Base-by-base conservation (phyloP, 176 grass and related monocot genomes). In the Musa acuminata region DNA sequence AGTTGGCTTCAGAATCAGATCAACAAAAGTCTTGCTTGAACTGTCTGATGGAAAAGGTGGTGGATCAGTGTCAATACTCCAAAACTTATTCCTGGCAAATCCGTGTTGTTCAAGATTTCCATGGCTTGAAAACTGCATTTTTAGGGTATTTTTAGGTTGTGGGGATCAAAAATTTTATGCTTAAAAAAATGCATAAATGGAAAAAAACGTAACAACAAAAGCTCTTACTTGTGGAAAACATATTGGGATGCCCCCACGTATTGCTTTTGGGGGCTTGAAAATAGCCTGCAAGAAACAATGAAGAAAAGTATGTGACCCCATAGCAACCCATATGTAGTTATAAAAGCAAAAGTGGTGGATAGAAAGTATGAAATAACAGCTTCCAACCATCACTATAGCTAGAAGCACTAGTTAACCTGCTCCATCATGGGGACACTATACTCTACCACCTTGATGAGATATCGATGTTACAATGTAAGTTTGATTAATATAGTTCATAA, bases 61-160 rank as follows among this genome's bases (percentile, higher is more conserved):
- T 68, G 66, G 66, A 17, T 68, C 26, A 49, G 66, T 68, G 66
- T 68, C 66, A 49, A 68, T 68, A 68, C 2, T 68, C 66, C 66
- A 68, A 35, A 35, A 35, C 26, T 26, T 68, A 22, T 68, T 68
- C 26, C 66, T 68, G 23, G 24, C 66, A 68, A 68, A 68, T 35
- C 66, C 66, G 9, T 68, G 66, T 22, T 35, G 23, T 35, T 68
- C 66, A 17, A 68, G 66, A 68, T 23, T 26, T 68, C 66, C 66
- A n/a, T 68, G 11, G 27, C 43, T 68, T 8, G 66, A 68, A 35
- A 68, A 68, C 66, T 68, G 26, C 66, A 68, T 29, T 2, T 2
- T 29, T 29, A 68, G 22, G 11, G 14, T 29, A 29, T 13, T 68
- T 13, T 17, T 60, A 68, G 66, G 27, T 14, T 13, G 17, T 49